Conservation (phyloP, 306 rosid species). For the Parietaria judaica region DNA sequence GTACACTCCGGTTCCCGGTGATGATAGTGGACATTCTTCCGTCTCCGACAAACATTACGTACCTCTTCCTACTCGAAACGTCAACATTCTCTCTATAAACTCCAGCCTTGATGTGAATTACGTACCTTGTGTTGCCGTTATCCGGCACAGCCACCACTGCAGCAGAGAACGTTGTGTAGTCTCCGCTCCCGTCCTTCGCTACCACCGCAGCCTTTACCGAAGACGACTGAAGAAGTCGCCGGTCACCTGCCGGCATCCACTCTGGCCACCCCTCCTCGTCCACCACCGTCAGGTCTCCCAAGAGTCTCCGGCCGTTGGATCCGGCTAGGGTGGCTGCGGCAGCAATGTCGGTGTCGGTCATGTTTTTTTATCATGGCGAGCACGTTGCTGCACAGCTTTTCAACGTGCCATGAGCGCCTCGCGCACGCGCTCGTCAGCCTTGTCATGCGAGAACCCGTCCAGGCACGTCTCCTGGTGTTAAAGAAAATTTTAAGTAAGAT, state of each 20-base stretch:
- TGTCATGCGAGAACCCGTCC: conserved; percentile 74
- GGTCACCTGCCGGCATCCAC: conserved; percentile 61
- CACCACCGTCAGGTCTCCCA: not conserved
- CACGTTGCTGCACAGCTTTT: conserved; percentile 64
- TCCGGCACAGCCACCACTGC: conserved; percentile 77
- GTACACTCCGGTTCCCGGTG: conserved; percentile 58
- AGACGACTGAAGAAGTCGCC: conserved; percentile 49
- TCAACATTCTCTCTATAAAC: conserved; percentile 70
- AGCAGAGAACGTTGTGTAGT: conserved; percentile 54
- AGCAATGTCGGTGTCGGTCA: conserved; percentile 62
- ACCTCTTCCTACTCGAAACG: conserved; percentile 53
- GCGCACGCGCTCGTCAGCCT: conserved; percentile 36
- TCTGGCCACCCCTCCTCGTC: conserved; percentile 50
- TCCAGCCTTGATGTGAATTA: conserved; percentile 68
- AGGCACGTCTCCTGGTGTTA: conserved; percentile 50
- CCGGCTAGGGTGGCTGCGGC: conserved; percentile 3
- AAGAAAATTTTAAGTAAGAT: too few relatives aligned
- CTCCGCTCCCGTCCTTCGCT: conserved; percentile 78
- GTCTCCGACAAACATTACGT: conserved; percentile 78
- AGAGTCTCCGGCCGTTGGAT: not conserved
- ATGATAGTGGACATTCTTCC: conserved; percentile 56
- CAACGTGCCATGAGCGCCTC: conserved; percentile 33
- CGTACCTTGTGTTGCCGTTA: conserved; percentile 45
- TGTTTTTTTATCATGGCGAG: conserved; percentile 65
- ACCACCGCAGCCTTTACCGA: conserved; percentile 49